These are phyloP conservation scores for Aspergillus neoniger DNA, from an alignment of 2,329 filamentous ascomycete genomes.

Conservation along the genomic window DNA sequence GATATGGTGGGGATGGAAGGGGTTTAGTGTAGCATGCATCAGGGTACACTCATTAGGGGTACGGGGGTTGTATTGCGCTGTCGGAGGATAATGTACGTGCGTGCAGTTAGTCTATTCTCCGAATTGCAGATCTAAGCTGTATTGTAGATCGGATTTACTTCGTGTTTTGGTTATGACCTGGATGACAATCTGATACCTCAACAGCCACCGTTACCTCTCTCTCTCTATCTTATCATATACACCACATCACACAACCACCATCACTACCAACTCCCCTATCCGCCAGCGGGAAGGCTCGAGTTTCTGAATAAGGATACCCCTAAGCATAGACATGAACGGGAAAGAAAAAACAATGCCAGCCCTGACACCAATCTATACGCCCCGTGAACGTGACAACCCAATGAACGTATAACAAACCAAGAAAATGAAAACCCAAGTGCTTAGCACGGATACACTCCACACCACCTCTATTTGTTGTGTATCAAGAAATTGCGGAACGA, in stretches of 20 bases:
- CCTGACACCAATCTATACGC: conserved; percentile 23
- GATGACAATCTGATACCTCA: not conserved
- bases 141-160: no score
- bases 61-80: no score
- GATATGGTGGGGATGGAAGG: no score
- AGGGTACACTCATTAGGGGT: no score
- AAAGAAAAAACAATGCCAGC: conserved; percentile 12
- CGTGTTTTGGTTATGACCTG: not conserved
- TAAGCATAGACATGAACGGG: conserved; percentile 14
- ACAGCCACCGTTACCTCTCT: not conserved
- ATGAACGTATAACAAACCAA: not conserved
- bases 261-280: conserved; percentile 10
- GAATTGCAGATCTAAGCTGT: no score
- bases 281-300: conserved; percentile 17
- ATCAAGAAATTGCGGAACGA: conserved; percentile 79
- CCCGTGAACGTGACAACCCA: conserved; percentile 1
- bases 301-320: not conserved
- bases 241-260: not conserved
- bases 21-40: no score
- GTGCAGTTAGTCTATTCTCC: no score
- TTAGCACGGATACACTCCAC: not conserved
- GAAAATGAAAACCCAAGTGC: no score
- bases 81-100: no score
- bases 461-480: conserved; percentile 66
- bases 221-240: conserved; percentile 2